Evolutionary conservation across 2,329 filamentous ascomycete genomes (phyloP).

Genomic region (Pseudogymnoascus sp.): DNA sequence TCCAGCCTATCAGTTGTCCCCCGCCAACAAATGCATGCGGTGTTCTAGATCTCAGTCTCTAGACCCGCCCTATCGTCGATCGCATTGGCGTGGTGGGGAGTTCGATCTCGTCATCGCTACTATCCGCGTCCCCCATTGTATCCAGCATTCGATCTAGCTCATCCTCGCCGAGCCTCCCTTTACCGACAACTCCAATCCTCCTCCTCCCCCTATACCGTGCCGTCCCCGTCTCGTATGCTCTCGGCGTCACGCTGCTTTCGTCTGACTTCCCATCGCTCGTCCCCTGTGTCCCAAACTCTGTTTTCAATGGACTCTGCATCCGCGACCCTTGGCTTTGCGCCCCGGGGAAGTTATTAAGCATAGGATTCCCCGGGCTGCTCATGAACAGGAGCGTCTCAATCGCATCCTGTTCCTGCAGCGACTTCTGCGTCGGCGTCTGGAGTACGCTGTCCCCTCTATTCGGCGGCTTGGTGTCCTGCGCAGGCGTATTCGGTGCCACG

Average conservation of each 20-base stretch:
- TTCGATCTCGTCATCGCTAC: slow-evolving; percentile 26
- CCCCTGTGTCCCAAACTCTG: slow-evolving; percentile 22
- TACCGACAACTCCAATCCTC: slow-evolving; percentile 11
- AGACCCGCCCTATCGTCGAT: slow-evolving; percentile 1
- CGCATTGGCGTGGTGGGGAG: slow-evolving; percentile 14
- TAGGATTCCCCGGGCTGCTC: slow-evolving; percentile 66
- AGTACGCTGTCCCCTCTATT: slow-evolving; percentile 28
- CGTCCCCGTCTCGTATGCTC: slow-evolving; percentile 11
- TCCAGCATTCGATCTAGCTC: slow-evolving; percentile 27
- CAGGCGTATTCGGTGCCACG: background rate
- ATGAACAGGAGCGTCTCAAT: slow-evolving; percentile 74
- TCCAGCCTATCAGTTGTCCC: background rate
- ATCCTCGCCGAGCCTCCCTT: slow-evolving; percentile 13
- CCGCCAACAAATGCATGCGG: background rate
- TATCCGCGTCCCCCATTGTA: slow-evolving; percentile 27
- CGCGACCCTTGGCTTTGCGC: slow-evolving; percentile 25
- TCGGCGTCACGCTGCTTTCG: slow-evolving; percentile 15
- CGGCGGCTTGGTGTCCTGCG: background rate
- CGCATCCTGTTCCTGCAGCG: slow-evolving; percentile 68
- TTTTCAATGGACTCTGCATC: slow-evolving; percentile 24
- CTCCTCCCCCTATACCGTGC: slow-evolving; percentile 14
- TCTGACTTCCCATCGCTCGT: slow-evolving; percentile 10
- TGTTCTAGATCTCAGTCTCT: slow-evolving; percentile 6
- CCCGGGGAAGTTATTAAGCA: slow-evolving; percentile 47
- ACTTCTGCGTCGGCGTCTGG: slow-evolving; percentile 58